phyloP scores from a whole-genome alignment of 108 stramenopile genomes.

The Halocafeteria seosinensis region DNA sequence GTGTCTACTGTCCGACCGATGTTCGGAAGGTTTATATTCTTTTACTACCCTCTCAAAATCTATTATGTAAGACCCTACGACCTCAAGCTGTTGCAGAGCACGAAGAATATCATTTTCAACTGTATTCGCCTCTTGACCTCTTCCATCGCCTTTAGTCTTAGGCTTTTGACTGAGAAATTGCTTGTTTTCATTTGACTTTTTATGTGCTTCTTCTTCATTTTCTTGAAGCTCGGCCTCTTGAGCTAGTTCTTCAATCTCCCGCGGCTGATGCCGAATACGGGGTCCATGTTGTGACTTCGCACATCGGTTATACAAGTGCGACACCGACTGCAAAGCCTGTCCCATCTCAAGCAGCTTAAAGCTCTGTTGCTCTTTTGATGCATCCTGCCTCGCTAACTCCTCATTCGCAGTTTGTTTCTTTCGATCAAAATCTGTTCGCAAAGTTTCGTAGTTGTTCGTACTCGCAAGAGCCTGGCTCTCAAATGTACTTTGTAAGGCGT shows the following conservation, averaged over 20 bases:
- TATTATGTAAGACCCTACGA: slow-evolving; percentile 34
- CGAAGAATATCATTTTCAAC: slow-evolving; percentile 14
- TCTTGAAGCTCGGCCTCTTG: neutral
- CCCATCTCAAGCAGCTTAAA: neutral
- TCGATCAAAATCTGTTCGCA: too few species aligned
- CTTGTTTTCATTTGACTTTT: too few species aligned
- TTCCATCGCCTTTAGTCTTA: neutral
- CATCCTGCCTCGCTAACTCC: too few species aligned
- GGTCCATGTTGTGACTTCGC: neutral
- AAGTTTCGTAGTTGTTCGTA: too few species aligned
- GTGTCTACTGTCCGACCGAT: too few species aligned
- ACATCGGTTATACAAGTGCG: neutral
- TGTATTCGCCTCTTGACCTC: neutral
- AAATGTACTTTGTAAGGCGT: too few species aligned
- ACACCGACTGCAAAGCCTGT: neutral
- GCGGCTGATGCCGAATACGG: neutral
- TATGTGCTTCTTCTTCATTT: too few species aligned
- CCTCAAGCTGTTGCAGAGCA: slow-evolving; percentile 29
- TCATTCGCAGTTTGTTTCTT: too few species aligned
- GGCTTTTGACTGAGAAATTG: too few species aligned
- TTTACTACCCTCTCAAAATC: slow-evolving; percentile 17
- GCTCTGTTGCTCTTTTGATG: too few species aligned
- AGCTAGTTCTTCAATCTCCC: neutral
- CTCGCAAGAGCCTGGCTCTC: too few species aligned
- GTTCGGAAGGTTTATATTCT: too few species aligned